Evolutionary conservation across 2,329 filamentous ascomycete genomes (phyloP).

Genomic region (Esteya vermicola): DNA sequence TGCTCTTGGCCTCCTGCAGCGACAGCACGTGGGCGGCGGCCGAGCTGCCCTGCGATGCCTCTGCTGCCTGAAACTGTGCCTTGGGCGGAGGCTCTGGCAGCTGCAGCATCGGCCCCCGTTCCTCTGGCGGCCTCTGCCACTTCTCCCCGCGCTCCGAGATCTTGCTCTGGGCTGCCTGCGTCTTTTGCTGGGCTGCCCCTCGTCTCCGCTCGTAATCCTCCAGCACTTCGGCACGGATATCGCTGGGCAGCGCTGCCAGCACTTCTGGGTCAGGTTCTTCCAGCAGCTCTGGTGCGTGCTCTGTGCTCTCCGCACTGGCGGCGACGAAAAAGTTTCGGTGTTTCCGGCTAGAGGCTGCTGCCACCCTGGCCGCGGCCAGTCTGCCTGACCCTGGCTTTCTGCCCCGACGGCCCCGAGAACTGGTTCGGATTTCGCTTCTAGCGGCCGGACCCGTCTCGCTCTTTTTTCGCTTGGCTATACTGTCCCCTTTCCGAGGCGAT

Average conservation of each 20-base stretch:
- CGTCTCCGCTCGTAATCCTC: constrained; percentile 54
- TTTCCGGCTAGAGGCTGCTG: constrained; percentile 45
- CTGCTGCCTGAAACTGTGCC: constrained; percentile 28
- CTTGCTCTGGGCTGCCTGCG: constrained; percentile 16
- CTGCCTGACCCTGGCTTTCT: neutral
- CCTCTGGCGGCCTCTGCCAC: neutral
- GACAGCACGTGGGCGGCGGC: constrained; percentile 21
- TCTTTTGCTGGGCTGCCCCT: constrained; percentile 17
- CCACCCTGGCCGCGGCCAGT: neutral
- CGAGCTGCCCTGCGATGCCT: constrained; percentile 12
- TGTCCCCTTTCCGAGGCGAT: constrained; percentile 24
- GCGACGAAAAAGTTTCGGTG: constrained; percentile 55
- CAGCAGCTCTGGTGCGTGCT: constrained; percentile 14
- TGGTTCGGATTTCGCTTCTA: too few relatives aligned
- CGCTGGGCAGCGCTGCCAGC: constrained; percentile 68
- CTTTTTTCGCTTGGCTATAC: neutral
- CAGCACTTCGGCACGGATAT: constrained; percentile 65
- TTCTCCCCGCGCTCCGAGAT: neutral
- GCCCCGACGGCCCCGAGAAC: too few relatives aligned
- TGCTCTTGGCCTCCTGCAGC: constrained; percentile 51
- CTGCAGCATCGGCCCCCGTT: constrained; percentile 21
- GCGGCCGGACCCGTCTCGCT: constrained; percentile 1
- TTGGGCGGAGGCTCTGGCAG: constrained; percentile 33
- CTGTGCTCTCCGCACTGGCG: constrained; percentile 10
- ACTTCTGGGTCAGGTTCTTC: constrained; percentile 55